Evolutionary conservation across 139 green algal species (phyloP), one percentile per base, ranked within the genome.

Genomic region (Helicosporidium sp.): DNA sequence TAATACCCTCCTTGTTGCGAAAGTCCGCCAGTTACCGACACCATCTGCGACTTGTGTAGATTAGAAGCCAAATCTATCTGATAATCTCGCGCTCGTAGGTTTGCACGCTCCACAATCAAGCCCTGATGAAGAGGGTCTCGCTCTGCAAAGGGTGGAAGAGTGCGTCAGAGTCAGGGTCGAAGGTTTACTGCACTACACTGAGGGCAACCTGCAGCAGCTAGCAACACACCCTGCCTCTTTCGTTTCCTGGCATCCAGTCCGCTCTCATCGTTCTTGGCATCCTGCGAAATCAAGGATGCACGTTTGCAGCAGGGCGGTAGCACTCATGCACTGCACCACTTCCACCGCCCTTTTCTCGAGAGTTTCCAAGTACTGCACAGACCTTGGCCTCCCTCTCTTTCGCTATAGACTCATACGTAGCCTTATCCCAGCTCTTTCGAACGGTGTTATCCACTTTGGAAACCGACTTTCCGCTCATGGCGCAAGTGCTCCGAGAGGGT

Each of bases 81-180:
- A 45, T 74, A 80, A 28, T 89, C 73, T 6, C 83, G 74, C 41
- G 60, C 46, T 48, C 78, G 72, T 15, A 93, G 65, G 28, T 73
- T 62, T 19, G 69, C 69, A 18, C 82, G 78, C 47, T 80, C 57
- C 13, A 85, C 73, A 49, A 93, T 93, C 1, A 91, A 52, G 10
- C 82, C 82, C 46, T 91, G 75, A 54, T 91, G 77, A 55, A 93
- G 58, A 2, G 80, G 80, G 48, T 93, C 83, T 20, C 74, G 66
- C 52, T 87, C 79, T 67, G 49, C 52, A 43, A 28, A 25, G 18
- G 20, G 5, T 59, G 17, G 26, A n/a, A 17, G n/a, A 23, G 10
- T 17, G n/a, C 15, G 37, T 7, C 37, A 50, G 44, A 16, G 26
- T 6, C 13, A 17, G 39, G 39, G 39, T 44, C 6, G 8, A 7